Evolutionary conservation across 2,329 filamentous ascomycete species (phyloP).

Genomic region (Rasamsonia emersonii): DNA sequence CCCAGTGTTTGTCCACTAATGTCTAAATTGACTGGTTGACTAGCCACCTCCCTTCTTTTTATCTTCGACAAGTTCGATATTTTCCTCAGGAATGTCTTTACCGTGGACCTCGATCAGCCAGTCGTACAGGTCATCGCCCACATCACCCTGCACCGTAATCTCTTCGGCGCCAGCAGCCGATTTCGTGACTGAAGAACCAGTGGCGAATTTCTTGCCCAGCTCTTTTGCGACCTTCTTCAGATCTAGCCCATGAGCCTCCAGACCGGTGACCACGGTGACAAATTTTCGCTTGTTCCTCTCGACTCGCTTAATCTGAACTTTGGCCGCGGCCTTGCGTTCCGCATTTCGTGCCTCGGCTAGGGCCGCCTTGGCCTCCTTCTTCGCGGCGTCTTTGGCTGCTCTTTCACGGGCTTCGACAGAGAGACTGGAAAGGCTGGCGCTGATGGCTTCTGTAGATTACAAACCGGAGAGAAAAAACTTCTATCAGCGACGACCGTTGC

Average conservation of each 20-base stretch:
- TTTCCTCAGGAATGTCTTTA: conserved; percentile 83
- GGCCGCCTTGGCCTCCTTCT: conserved; percentile 92
- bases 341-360: conserved; percentile 75
- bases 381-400: conserved; percentile 89
- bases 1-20: conserved; percentile 48
- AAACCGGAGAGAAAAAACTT: neutral
- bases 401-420: conserved; percentile 89
- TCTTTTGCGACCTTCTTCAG: conserved; percentile 96
- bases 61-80: conserved; percentile 89
- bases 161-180: conserved; percentile 78
- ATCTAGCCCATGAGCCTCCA: conserved; percentile 85
- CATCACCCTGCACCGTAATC: conserved; percentile 95
- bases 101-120: conserved; percentile 78
- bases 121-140: conserved; percentile 89
- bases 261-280: conserved; percentile 82
- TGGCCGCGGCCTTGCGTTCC: conserved; percentile 71
- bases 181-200: conserved; percentile 87
- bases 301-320: conserved; percentile 88
- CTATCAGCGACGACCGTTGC: neutral
- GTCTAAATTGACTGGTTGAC: neutral
- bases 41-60: no score
- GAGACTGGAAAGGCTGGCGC: conserved; percentile 74
- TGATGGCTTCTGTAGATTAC: conserved; percentile 57
- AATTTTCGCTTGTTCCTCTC: conserved; percentile 98
- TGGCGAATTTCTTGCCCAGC: conserved; percentile 97